Conservation (phyloP, 78 protist genomes). For the Dictyostelium capitatum region DNA sequence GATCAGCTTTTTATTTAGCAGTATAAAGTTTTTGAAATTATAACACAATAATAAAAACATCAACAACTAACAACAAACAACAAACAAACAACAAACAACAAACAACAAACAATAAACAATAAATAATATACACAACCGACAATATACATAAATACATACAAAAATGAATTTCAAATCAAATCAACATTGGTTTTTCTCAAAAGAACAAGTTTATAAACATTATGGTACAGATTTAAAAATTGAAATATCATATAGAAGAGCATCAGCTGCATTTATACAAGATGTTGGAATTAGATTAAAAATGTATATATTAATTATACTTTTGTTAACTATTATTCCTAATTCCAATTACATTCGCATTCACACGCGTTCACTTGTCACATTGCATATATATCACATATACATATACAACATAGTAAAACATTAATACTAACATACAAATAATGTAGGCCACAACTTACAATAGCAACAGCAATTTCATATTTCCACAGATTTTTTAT, state of each 20-base stretch:
- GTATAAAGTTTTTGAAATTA: conserved; percentile 14
- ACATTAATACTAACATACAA: background rate
- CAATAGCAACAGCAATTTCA: conserved; percentile 90
- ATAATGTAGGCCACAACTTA: conserved; percentile 86
- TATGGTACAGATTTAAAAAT: conserved; percentile 57
- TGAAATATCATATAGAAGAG: conserved; percentile 58
- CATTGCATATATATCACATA: no score
- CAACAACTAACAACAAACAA: background rate
- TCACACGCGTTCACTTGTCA: background rate
- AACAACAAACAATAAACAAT: no score
- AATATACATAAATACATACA: background rate
- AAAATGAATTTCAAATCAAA: background rate
- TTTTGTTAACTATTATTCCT: no score
- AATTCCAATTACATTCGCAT: no score
- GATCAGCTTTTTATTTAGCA: conserved; percentile 7
- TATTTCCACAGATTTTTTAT: conserved; percentile 91
- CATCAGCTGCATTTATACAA: conserved; percentile 71
- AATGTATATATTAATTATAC: conserved; percentile 19
- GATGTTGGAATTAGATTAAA: conserved; percentile 69
- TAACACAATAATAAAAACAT: background rate
- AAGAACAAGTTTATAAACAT: conserved; percentile 58
- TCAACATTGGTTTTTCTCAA: conserved; percentile 57
- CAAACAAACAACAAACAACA: no score
- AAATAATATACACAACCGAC: background rate
- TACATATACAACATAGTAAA: background rate